Evolutionary conservation across 1,139 yeast genomes (phyloP), one percentile per base, ranked within the genome.

Genomic region (Taphrina betulina): DNA sequence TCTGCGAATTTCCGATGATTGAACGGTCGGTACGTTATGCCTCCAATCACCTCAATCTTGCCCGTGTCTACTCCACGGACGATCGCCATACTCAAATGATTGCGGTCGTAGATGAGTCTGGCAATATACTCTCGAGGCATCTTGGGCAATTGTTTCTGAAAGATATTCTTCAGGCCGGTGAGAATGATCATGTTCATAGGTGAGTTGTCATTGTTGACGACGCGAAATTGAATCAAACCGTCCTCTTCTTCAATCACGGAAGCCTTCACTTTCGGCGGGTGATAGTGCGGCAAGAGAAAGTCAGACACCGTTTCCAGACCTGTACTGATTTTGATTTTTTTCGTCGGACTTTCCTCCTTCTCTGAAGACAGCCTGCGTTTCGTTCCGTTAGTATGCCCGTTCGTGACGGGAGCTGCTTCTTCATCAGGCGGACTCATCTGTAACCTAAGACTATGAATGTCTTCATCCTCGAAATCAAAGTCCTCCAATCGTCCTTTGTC

Each of bases 121-220:
- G 96, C 89, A 67, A 92, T 92, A 71, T 94, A 92, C 67, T 94
- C 97, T 60, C 94, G 79, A 31, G 99, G 99, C 99, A 92, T 92
- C 69, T 92, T 92, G 2, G 99, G 99, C 63, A 92, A 77, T 70
- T 92, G 99, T 66, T 90, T 90, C 69, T 92, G 98, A 69, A 94
- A 92, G 65, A 92, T 92, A 69, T 92, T 92, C 71, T 94, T 92
- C 60, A 92, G 72, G 0, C 99, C 99, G 0, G 97, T 92, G 63
- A 92, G 74, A 44, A 94, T 92, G 76, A 94, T 88, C 75, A 92
- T 74, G 69, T 81, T 87, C 65, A 94, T 98, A 63, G 79, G 77
- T 2, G 90, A 77, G 66, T 90, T 87, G 68, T 92, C 98, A 70
- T 92, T 92, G 69, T 92, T 92, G 33, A 92, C 99, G 50, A 92